Conservation (phyloP, 2,329 filamentous ascomycete species). For the Penicillium brevicompactum region DNA sequence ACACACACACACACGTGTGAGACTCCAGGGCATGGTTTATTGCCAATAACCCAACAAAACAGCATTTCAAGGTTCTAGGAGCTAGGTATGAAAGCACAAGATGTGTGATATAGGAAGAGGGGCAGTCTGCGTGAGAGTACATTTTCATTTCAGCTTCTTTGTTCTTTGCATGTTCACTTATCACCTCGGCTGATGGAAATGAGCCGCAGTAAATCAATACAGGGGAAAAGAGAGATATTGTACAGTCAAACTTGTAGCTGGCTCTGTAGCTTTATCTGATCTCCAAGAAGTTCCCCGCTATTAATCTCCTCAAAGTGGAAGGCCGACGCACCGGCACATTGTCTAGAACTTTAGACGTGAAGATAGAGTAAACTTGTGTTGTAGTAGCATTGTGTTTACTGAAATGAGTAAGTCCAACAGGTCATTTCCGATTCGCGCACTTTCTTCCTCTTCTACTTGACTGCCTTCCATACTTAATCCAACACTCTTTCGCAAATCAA, state of each 20-base stretch:
- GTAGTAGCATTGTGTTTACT: background rate
- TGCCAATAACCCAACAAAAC: too few species aligned
- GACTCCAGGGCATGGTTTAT: too few species aligned
- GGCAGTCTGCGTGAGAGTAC: too few species aligned
- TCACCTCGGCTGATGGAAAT: too few species aligned
- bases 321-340: background rate
- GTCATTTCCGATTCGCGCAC: constrained; percentile 9
- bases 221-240: background rate
- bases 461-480: background rate
- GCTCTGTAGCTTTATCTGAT: background rate
- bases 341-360: background rate
- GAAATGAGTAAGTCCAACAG: constrained; percentile 19
- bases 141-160: too few species aligned
- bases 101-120: too few species aligned
- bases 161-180: too few species aligned
- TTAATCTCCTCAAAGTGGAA: background rate
- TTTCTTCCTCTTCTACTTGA: background rate
- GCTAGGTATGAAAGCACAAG: too few species aligned
- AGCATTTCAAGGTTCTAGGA: too few species aligned
- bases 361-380: background rate
- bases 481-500: background rate
- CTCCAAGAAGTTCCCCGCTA: constrained; percentile 9
- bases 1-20: too few species aligned
- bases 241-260: too few species aligned
- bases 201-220: background rate